These are phyloP conservation scores for Solanum paucissectum DNA, from an alignment of 257 asterid genomes.

Conservation along the genomic window DNA sequence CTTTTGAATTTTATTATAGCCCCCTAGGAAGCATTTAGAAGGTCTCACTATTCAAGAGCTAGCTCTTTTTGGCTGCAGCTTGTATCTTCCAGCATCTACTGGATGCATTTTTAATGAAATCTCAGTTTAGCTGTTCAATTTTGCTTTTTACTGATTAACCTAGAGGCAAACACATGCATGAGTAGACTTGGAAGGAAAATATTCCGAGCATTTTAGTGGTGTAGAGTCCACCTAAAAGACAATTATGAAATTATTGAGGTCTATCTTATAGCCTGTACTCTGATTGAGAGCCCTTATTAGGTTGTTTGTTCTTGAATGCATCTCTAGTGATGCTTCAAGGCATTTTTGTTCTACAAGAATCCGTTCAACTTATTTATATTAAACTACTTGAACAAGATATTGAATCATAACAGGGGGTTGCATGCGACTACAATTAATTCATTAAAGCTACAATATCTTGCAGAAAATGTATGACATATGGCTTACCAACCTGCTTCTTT, in stretches of 20 bases:
- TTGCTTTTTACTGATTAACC: neutral
- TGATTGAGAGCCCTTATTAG: neutral
- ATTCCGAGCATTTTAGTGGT: neutral
- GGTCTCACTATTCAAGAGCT: neutral
- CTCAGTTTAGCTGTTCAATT: neutral
- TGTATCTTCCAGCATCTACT: neutral
- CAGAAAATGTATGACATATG: neutral
- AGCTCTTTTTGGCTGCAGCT: neutral
- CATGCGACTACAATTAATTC: neutral
- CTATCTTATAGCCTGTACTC: neutral
- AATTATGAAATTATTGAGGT: neutral
- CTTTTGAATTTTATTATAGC: neutral
- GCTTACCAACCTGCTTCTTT: neutral
- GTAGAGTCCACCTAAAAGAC: neutral
- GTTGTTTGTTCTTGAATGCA: neutral
- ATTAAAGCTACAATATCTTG: neutral
- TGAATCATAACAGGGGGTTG: neutral
- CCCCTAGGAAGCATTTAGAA: neutral
- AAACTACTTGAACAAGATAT: neutral
- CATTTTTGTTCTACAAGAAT: neutral
- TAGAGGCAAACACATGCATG: neutral
- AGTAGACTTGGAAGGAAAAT: neutral
- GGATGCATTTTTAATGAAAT: neutral
- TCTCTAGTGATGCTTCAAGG: neutral
- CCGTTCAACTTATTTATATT: neutral